Conservation (phyloP, 176 grass and related monocot genomes). For the Ananas comosus region DNA sequence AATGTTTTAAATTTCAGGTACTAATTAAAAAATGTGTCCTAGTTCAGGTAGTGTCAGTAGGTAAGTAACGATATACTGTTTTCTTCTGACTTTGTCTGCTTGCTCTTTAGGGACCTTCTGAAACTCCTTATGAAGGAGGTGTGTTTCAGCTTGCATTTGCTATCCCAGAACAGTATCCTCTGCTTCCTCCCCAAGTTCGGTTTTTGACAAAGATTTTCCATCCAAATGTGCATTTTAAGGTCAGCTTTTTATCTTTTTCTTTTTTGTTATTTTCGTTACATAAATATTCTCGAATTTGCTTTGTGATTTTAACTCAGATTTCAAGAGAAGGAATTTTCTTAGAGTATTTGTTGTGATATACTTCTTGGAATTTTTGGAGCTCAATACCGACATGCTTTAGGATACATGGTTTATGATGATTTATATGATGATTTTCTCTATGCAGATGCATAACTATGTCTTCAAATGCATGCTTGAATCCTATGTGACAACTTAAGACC, state of each 20-base stretch:
- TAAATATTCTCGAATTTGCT: constrained; percentile 4
- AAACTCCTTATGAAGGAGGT: constrained; percentile 94
- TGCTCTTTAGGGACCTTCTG: constrained; percentile 66
- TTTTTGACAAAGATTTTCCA: constrained; percentile 99
- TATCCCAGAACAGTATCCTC: constrained; percentile 97
- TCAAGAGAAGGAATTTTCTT: background rate
- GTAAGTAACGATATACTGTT: background rate
- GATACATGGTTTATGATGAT: background rate
- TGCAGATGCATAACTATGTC: too few relatives aligned
- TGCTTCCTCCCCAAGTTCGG: constrained; percentile 96
- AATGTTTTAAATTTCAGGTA: too few relatives aligned
- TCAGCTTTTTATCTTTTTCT: constrained; percentile 21
- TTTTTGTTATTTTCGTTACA: constrained; percentile 7
- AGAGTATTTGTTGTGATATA: background rate
- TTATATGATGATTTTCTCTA: too few relatives aligned
- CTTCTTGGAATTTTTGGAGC: background rate
- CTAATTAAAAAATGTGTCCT: too few relatives aligned
- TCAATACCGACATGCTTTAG: background rate
- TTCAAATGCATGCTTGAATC: too few relatives aligned
- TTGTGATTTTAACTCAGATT: constrained; percentile 8
- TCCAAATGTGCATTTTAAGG: constrained; percentile 99
- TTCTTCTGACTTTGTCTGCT: constrained; percentile 8
- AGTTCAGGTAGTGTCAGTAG: background rate
- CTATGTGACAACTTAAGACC: too few relatives aligned
- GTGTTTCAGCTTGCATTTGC: constrained; percentile 85